Conservation (phyloP, 2,329 filamentous ascomycete genomes). For the Penicillium verrucosum region DNA sequence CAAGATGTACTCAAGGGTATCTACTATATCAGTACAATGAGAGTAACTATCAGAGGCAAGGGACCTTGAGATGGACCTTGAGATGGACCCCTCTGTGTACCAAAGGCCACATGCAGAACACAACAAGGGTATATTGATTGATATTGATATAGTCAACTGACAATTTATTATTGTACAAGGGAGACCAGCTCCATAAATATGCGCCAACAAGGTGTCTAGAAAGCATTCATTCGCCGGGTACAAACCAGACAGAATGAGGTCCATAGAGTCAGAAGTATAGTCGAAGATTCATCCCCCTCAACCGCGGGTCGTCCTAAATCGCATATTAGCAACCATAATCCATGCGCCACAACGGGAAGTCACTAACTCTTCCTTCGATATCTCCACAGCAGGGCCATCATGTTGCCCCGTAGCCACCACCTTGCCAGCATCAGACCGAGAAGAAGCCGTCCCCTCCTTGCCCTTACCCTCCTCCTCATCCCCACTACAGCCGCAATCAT, state of each 20-base stretch:
- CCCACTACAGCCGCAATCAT: constrained; percentile 63
- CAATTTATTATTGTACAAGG: constrained; percentile 7
- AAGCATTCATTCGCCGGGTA: not conserved
- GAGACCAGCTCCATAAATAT: constrained; percentile 8
- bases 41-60: not conserved
- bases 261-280: constrained; percentile 3
- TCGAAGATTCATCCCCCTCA: constrained; percentile 8
- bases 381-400: constrained; percentile 32
- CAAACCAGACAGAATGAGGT: not conserved
- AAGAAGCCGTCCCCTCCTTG: constrained; percentile 9
- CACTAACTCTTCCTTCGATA: constrained; percentile 37
- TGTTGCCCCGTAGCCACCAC: constrained; percentile 7
- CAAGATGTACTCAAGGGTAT: not conserved
- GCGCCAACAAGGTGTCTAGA: not conserved
- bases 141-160: constrained; percentile 1
- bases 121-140: constrained; percentile 10
- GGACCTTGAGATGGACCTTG: not conserved
- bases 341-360: not conserved
- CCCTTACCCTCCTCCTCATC: constrained; percentile 43
- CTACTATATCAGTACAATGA: not conserved
- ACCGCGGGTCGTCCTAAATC: constrained; percentile 28
- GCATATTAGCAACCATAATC: constrained; percentile 13
- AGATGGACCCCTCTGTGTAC: not conserved
- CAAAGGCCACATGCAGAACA: not conserved
- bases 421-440: constrained; percentile 7